These are phyloP conservation scores for Fomitiporia mediterranea DNA, from an alignment of 1,284 basidiomycete genomes.

Conservation along the genomic window DNA sequence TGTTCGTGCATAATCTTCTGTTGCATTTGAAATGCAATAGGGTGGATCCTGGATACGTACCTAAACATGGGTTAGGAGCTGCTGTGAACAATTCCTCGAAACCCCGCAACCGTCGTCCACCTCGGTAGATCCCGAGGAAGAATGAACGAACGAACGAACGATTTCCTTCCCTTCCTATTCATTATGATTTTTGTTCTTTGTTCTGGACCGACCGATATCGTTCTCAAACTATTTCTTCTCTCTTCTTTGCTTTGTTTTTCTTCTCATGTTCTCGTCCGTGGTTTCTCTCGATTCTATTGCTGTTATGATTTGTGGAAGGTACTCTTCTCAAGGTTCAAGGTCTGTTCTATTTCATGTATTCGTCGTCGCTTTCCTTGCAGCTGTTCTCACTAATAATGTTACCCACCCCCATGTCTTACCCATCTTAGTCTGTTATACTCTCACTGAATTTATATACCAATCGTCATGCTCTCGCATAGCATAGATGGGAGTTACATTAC, in stretches of 20 bases:
- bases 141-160: too few species aligned
- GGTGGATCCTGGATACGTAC: constrained; percentile 70
- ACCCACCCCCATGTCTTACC: too few species aligned
- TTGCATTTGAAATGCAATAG: constrained; percentile 72
- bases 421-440: too few species aligned
- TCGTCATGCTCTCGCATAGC: too few species aligned
- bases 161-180: not conserved
- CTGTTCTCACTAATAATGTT: too few species aligned
- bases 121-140: constrained; percentile 6
- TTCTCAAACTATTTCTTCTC: not conserved
- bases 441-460: too few species aligned
- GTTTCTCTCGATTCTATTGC: constrained; percentile 2
- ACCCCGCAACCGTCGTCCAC: constrained; percentile 31
- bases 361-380: too few species aligned
- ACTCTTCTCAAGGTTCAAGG: not conserved
- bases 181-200: not conserved
- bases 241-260: not conserved
- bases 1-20: constrained; percentile 80
- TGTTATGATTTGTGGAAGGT: not conserved
- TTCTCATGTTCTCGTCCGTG: not conserved
- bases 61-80: constrained; percentile 72
- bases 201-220: not conserved
- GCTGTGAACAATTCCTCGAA: constrained; percentile 32
- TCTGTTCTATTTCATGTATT: too few species aligned
- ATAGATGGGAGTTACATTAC: too few species aligned